A percentile compares a stretch with the other conserved stretches of the same genome.
phyloP scores from a whole-genome alignment of 1,284 basidiomycete species.

The Cutaneotrichosporon mucoides region DNA sequence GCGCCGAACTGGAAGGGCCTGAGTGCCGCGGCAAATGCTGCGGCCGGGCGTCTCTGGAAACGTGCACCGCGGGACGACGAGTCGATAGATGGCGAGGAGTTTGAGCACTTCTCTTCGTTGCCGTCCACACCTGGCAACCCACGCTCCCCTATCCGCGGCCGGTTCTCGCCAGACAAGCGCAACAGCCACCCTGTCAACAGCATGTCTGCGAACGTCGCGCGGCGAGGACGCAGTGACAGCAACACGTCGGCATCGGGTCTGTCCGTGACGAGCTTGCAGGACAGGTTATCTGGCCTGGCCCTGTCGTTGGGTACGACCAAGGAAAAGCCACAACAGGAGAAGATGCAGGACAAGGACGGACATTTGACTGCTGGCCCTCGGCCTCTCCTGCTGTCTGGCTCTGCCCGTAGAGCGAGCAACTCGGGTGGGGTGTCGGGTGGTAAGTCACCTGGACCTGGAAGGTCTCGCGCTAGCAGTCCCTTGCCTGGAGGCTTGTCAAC shows the following conservation, averaged over 20 bases:
- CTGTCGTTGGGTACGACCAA: constrained; percentile 4
- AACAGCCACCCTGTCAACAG: background rate
- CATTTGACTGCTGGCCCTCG: constrained; percentile 20
- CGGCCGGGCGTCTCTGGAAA: background rate
- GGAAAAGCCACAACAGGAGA: background rate
- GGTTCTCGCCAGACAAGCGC: constrained; percentile 3
- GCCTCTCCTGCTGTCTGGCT: constrained; percentile 27
- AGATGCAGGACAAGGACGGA: constrained; percentile 4
- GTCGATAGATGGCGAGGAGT: constrained; percentile 17
- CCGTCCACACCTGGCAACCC: constrained; percentile 5
- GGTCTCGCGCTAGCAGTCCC: constrained; percentile 3
- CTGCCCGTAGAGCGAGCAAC: constrained; percentile 22
- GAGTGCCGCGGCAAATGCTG: constrained; percentile 10
- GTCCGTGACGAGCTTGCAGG: constrained; percentile 26
- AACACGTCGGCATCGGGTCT: constrained; percentile 13
- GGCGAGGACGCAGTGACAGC: constrained; percentile 16
- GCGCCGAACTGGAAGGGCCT: constrained; percentile 19
- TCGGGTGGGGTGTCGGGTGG: constrained; percentile 1
- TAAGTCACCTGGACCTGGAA: background rate
- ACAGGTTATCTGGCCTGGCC: constrained; percentile 18
- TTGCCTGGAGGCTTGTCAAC: constrained; percentile 12
- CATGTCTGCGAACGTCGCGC: background rate
- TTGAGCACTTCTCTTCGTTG: constrained; percentile 10
- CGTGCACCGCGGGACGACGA: constrained; percentile 11
- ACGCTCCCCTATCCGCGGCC: background rate